Evolutionary conservation across 768 basidiomycete species (phyloP).

Genomic region (Naganishia antarctica): DNA sequence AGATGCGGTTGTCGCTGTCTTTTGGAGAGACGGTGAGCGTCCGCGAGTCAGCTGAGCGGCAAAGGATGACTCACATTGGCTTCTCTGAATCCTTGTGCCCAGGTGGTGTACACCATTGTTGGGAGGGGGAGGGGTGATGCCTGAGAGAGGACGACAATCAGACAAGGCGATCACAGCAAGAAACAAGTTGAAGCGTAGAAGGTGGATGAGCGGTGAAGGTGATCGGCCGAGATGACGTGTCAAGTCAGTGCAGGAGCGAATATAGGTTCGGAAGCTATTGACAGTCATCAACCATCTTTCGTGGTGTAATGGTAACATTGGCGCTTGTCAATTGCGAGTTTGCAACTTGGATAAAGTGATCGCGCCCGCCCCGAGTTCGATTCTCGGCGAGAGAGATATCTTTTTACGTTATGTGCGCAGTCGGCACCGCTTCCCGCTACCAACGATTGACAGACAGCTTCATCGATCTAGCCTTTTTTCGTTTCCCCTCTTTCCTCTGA

Average conservation of each 20-base stretch:
- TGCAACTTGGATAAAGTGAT: background rate
- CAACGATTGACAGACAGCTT: no score
- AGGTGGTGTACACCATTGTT: slow-evolving; percentile 24
- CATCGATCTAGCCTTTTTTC: no score
- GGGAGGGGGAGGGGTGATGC: no score
- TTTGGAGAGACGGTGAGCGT: no score
- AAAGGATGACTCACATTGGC: slow-evolving; percentile 6
- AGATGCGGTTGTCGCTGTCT: slow-evolving; percentile 19
- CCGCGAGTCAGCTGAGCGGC: background rate
- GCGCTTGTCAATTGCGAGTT: slow-evolving; percentile 1
- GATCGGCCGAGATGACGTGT: background rate
- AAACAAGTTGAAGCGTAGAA: background rate
- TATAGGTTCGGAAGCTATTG: background rate
- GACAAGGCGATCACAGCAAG: background rate
- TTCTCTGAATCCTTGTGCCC: slow-evolving; percentile 19
- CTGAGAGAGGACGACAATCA: background rate
- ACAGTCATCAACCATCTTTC: slow-evolving; percentile 5
- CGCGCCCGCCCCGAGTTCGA: slow-evolving; percentile 21
- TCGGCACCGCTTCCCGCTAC: no score
- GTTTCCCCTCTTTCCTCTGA: no score
- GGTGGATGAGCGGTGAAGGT: background rate
- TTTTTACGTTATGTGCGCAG: background rate
- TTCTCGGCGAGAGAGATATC: slow-evolving; percentile 18
- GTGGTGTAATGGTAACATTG: slow-evolving; percentile 20
- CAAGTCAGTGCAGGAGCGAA: background rate